These are phyloP conservation scores for Heterobasidion parviporum DNA, from an alignment of 1,284 basidiomycete species.

Conservation along the genomic window DNA sequence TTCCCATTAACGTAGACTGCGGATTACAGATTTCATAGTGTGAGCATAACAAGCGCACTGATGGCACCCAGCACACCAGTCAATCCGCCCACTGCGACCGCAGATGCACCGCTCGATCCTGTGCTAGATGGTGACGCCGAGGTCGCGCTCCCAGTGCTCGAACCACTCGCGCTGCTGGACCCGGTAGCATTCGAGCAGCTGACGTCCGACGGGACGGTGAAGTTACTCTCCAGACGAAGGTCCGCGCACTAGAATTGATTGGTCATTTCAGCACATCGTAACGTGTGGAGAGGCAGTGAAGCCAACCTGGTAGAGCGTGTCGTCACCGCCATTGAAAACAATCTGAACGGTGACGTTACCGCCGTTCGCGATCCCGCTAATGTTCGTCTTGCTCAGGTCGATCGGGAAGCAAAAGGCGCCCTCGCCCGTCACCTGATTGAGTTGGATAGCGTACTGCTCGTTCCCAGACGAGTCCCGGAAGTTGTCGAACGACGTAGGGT, in stretches of 20 bases:
- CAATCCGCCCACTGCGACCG: constrained; percentile 12
- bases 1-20: no score
- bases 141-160: constrained; percentile 5
- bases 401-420: constrained; percentile 58
- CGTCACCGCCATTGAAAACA: constrained; percentile 58
- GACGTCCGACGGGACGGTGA: constrained; percentile 24
- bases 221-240: constrained; percentile 49
- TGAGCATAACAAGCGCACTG: background rate
- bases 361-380: constrained; percentile 42
- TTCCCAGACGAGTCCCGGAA: constrained; percentile 32
- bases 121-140: constrained; percentile 11
- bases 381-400: constrained; percentile 40
- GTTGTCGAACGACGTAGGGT: constrained; percentile 50
- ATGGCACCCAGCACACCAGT: constrained; percentile 2
- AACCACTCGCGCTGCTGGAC: background rate
- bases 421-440: constrained; percentile 35
- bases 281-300: background rate
- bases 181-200: constrained; percentile 22
- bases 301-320: constrained; percentile 53
- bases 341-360: constrained; percentile 58
- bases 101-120: constrained; percentile 12
- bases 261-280: background rate
- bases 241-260: constrained; percentile 51
- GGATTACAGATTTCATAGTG: background rate
- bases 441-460: constrained; percentile 33